Evolutionary conservation across 2,329 filamentous ascomycete species (phyloP).

Genomic region (Sporothrix pseudoabietina): DNA sequence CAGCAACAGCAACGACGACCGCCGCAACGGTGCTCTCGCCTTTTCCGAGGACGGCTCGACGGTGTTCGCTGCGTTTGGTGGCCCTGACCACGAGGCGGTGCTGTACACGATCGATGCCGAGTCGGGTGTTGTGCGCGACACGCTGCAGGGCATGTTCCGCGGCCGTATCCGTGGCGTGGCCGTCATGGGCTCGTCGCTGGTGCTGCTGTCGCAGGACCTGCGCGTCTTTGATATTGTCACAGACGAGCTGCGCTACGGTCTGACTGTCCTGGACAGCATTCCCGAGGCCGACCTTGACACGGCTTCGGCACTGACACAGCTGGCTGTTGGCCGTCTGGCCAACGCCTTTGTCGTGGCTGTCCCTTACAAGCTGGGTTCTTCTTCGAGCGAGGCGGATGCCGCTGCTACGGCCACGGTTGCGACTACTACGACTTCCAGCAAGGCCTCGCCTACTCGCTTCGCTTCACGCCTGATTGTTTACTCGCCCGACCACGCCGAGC

Average conservation of each 20-base stretch:
- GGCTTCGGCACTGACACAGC: constrained; percentile 55
- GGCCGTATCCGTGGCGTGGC: constrained; percentile 67
- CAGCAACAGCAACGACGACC: constrained; percentile 26
- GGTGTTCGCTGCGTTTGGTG: constrained; percentile 67
- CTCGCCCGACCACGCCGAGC: constrained; percentile 56
- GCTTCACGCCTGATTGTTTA: constrained; percentile 67
- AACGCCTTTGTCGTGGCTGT: constrained; percentile 68
- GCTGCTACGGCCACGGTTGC: not conserved
- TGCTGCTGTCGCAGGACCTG: constrained; percentile 73
- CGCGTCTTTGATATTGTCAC: constrained; percentile 82
- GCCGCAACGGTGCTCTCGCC: constrained; percentile 64
- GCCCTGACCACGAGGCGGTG: constrained; percentile 58
- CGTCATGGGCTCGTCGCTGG: constrained; percentile 71
- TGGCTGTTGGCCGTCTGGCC: constrained; percentile 70
- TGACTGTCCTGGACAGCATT: constrained; percentile 55
- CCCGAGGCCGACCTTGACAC: constrained; percentile 35
- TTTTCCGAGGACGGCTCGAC: constrained; percentile 86
- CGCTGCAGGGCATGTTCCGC: constrained; percentile 67
- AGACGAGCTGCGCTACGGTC: constrained; percentile 70
- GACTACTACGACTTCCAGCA: not conserved
- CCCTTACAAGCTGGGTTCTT: constrained; percentile 38
- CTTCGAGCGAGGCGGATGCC: not conserved
- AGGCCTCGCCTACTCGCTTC: constrained; percentile 37
- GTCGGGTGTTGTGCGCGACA: constrained; percentile 66
- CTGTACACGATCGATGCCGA: constrained; percentile 77